These are phyloP conservation scores for Collybiopsis luxurians DNA, from an alignment of 768 basidiomycete species.

Conservation along the genomic window DNA sequence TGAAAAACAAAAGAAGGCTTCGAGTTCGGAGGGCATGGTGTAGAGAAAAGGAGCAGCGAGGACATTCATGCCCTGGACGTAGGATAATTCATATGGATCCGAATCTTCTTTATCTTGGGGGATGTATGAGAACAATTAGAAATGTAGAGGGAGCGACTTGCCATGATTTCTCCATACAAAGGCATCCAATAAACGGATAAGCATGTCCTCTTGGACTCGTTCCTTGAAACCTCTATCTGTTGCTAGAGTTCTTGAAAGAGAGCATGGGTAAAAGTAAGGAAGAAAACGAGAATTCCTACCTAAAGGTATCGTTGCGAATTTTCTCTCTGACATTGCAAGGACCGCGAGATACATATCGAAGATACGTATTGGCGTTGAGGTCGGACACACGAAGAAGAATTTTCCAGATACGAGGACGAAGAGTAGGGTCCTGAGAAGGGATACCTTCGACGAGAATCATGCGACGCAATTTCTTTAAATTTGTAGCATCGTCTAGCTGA, in stretches of 20 bases:
- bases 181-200: constrained; percentile 93
- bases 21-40: constrained; percentile 96
- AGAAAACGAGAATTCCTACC: constrained; percentile 47
- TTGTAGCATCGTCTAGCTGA: constrained; percentile 62
- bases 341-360: constrained; percentile 77
- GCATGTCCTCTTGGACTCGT: constrained; percentile 94
- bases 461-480: constrained; percentile 77
- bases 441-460: constrained; percentile 91
- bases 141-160: constrained; percentile 23
- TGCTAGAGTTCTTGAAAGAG: constrained; percentile 69
- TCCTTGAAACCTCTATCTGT: constrained; percentile 98
- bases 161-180: constrained; percentile 97
- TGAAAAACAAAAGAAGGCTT: constrained; percentile 96
- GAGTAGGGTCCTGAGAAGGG: constrained; percentile 81
- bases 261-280: neutral
- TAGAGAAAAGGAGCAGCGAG: constrained; percentile 97
- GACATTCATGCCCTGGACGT: constrained; percentile 99
- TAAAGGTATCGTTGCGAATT: constrained; percentile 95
- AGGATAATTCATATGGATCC: constrained; percentile 86
- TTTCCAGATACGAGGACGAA: constrained; percentile 94
- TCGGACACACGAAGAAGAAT: constrained; percentile 83
- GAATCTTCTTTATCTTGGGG: constrained; percentile 68
- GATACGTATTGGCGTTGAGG: constrained; percentile 70
- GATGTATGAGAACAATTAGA: neutral
- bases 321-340: constrained; percentile 89